Evolutionary conservation across 805 yeast species (phyloP).

Genomic region (Metschnikowia gruessii): DNA sequence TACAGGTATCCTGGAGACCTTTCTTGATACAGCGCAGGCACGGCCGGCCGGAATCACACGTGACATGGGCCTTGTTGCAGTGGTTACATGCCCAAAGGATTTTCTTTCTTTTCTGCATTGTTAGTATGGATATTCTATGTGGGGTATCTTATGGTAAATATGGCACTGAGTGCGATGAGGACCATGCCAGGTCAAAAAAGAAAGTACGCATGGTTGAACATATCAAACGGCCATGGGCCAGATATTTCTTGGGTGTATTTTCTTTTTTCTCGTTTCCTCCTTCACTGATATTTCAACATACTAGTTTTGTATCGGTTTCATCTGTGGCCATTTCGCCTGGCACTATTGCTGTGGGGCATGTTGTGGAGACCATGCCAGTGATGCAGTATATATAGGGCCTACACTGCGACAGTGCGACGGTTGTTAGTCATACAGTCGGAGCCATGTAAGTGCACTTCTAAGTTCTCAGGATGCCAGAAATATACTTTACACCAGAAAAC

Average conservation of each 20-base stretch:
- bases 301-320: constrained; percentile 5
- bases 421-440: no score
- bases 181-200: no score
- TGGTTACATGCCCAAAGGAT: constrained; percentile 87
- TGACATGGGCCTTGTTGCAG: constrained; percentile 87
- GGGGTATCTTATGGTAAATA: background rate
- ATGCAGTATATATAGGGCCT: background rate
- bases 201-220: no score
- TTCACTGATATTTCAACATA: background rate
- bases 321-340: constrained; percentile 9
- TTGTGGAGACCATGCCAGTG: background rate
- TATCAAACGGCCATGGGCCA: no score
- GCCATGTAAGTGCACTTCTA: no score
- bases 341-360: background rate
- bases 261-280: background rate
- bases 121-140: background rate
- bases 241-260: background rate
- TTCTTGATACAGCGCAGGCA: constrained; percentile 74
- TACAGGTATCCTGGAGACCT: constrained; percentile 67
- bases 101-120: constrained; percentile 44
- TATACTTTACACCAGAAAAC: no score
- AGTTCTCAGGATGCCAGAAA: no score
- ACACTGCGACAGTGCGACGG: background rate
- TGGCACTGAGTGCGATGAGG: no score
- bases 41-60: constrained; percentile 84